Evolutionary conservation across 768 basidiomycete species (phyloP).

Genomic region (Naematelia aurantialba): DNA sequence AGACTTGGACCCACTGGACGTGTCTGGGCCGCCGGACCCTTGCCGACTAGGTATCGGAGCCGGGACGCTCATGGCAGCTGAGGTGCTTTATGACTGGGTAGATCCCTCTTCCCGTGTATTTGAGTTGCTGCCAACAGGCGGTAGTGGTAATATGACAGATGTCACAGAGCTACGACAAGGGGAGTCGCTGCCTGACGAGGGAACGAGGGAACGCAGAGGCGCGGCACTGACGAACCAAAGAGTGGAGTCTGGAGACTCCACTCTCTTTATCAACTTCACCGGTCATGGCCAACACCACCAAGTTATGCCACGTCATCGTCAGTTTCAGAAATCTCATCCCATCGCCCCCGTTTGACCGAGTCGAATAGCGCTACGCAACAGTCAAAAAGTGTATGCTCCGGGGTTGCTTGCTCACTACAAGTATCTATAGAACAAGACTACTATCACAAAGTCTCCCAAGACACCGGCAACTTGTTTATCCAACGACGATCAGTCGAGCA

Average conservation of each 20-base stretch:
- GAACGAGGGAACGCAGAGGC: neutral
- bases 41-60: slow-evolving; percentile 6
- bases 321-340: neutral
- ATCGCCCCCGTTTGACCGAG: neutral
- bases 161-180: no score
- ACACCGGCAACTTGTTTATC: neutral
- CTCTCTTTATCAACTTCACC: no score
- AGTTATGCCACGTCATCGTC: neutral
- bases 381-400: neutral
- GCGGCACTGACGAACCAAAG: neutral
- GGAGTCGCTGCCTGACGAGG: no score
- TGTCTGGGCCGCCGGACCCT: neutral
- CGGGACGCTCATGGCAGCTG: slow-evolving; percentile 10
- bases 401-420: neutral
- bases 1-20: neutral
- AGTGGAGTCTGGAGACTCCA: neutral
- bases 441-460: neutral
- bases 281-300: neutral
- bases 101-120: no score
- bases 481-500: neutral
- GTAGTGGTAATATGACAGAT: no score
- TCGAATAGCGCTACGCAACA: neutral
- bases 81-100: no score
- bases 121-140: no score
- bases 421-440: neutral